Base-by-base conservation (phyloP, 2,329 filamentous ascomycete species). In the Cercospora berteroae region DNA sequence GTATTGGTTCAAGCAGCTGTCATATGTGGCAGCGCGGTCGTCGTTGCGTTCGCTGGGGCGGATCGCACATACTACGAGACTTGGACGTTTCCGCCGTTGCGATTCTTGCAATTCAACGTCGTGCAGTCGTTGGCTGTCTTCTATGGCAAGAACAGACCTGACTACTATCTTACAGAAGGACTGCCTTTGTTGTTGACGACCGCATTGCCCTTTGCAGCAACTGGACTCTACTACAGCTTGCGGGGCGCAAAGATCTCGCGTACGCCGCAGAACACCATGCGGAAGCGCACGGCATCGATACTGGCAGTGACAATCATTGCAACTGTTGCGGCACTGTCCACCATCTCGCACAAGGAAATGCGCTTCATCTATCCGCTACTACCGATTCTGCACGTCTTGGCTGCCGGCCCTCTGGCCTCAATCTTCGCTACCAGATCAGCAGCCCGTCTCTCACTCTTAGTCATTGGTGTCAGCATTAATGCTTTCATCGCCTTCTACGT, bases 281-380 rank as follows among this genome's bases (percentile, higher is more conserved):
- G 71, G 36, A 65, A 65, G 2, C 66, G 71, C 31, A 73, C 65
- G 8, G 60, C 67, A 61, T 84, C 83, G 64, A 84, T 85, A 39
- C 80, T 94, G 8, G 83, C 88, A 9, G 83, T 84, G 6, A 67
- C 75, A 31, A 82, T 87, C 7, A 83, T 90, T 50, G 70, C 89
- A 64, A 90, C 89, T 66, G 80, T 91, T 9, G 77, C 81, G 1
- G 79, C 83, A 2, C 85, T 98, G 36, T 96, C 92, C 1, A 76
- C 91, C 57, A 91, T 98, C 72, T 89, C 93, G 1, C 95, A 99
- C 81, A 99, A 99, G 79, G 95, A 99, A 83, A 92, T 97, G 73
- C 92, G 95, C 75, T 99, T 99, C 82, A 91, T 98, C 72, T 97
- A 96, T 75, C 94, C 95, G 1, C 85, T 99, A 18, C 85, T 98